phyloP scores from a whole-genome alignment of 2,329 filamentous ascomycete genomes.

The Pseudofabraea citricarpa region DNA sequence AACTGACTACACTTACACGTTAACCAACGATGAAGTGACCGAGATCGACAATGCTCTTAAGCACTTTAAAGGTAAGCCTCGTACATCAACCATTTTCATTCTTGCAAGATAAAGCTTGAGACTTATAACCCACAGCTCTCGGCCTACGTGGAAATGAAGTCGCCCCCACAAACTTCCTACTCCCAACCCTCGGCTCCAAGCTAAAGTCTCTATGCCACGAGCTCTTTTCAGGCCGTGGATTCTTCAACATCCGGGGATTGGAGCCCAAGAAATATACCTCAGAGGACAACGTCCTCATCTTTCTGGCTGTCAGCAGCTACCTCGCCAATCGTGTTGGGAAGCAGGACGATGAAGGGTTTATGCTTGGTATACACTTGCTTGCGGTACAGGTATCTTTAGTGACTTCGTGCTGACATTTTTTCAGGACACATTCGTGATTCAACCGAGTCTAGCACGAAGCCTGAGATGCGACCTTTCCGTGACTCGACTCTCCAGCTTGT shows the following conservation, averaged over 20 bases:
- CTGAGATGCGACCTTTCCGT: no score
- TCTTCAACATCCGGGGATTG: background rate
- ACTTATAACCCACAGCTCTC: background rate
- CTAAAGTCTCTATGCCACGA: background rate
- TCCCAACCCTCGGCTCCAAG: background rate
- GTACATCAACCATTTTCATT: no score
- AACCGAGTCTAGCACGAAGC: background rate
- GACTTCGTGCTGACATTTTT: background rate
- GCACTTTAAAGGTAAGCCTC: conserved; percentile 6
- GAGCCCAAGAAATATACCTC: background rate
- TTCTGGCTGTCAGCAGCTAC: background rate
- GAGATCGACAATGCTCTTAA: conserved; percentile 5
- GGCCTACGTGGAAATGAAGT: conserved; percentile 7
- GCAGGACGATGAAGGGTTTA: conserved; percentile 9
- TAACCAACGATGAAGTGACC: background rate
- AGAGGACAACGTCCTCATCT: background rate
- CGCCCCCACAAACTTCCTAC: background rate
- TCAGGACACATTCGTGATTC: conserved; percentile 3
- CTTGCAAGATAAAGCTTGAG: background rate
- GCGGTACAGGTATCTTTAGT: background rate
- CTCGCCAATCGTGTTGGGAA: background rate
- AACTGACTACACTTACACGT: background rate
- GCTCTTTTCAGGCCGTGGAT: background rate
- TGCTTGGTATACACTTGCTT: conserved; percentile 5
- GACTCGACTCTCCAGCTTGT: no score